Percentiles rank a stretch among this genome's conserved stretches.
Conservation (phyloP, 805 yeast genomes). For the Lachancea thermotolerans region DNA sequence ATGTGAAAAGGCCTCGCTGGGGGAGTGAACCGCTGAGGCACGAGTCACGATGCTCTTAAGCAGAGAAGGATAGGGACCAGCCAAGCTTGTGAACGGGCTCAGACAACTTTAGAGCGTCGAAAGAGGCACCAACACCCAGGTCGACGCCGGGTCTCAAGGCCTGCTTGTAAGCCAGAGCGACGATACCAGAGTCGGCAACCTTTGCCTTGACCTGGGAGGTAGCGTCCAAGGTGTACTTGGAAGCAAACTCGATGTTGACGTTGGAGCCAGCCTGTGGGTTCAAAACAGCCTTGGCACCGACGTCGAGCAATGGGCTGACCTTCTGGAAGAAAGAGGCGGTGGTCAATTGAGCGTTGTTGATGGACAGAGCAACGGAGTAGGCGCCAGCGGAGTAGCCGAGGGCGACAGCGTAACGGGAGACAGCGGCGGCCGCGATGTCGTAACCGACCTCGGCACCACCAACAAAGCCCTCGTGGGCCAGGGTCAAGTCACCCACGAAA, state of each 20-base stretch:
- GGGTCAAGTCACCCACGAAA: constrained; percentile 89
- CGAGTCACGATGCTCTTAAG: constrained; percentile 40
- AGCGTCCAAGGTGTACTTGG: constrained; percentile 86
- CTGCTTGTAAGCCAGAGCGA: constrained; percentile 92
- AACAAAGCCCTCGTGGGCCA: constrained; percentile 93
- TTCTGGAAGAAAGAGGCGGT: constrained; percentile 96
- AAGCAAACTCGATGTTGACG: constrained; percentile 91
- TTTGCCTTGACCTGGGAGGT: constrained; percentile 92
- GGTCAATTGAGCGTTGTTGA: constrained; percentile 80
- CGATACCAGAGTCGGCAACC: constrained; percentile 91
- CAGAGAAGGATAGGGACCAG: constrained; percentile 86
- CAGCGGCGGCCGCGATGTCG: constrained; percentile 87
- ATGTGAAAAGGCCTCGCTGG: constrained; percentile 18
- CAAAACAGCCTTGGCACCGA: constrained; percentile 96
- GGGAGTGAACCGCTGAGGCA: neutral
- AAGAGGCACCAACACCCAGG: constrained; percentile 93
- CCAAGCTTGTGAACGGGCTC: constrained; percentile 99
- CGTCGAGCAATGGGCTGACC: constrained; percentile 86
- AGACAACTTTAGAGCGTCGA: constrained; percentile 90
- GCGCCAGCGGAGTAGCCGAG: constrained; percentile 86
- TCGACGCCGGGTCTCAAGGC: constrained; percentile 93
- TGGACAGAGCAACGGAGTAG: constrained; percentile 66
- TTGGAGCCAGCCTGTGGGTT: constrained; percentile 67
- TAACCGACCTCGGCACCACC: constrained; percentile 97
- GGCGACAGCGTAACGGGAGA: constrained; percentile 90